Percentiles rank a stretch among this genome's conserved stretches.
phyloP scores from a whole-genome alignment of 495 filamentous ascomycete genomes.

The Talaromyces liani region DNA sequence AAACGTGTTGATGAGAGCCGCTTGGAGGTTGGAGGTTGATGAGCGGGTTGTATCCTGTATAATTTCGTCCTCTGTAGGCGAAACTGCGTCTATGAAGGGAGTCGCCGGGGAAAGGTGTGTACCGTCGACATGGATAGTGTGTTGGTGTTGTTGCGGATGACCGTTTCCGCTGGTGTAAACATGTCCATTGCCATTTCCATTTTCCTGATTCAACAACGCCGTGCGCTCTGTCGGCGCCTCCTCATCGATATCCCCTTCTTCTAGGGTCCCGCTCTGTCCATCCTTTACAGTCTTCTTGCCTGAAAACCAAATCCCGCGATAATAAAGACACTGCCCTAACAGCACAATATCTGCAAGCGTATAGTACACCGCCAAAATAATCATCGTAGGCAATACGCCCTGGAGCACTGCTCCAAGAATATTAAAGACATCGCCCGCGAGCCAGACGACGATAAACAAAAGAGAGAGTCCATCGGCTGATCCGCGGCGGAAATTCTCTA shows the following conservation, averaged over 20 bases:
- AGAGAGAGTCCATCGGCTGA: conserved; percentile 87
- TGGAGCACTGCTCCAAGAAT: conserved; percentile 89
- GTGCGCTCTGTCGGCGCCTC: conserved; percentile 8
- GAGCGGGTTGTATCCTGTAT: conserved; percentile 15
- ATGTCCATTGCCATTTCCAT: neutral
- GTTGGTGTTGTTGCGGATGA: conserved; percentile 15
- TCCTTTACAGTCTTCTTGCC: conserved; percentile 33
- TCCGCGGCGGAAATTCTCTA: conserved; percentile 83
- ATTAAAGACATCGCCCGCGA: conserved; percentile 93
- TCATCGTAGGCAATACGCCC: conserved; percentile 92
- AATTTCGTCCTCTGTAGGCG: conserved; percentile 13
- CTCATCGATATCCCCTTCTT: neutral
- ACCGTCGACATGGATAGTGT: conserved; percentile 36
- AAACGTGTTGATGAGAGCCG: conserved; percentile 60
- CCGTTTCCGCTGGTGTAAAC: neutral
- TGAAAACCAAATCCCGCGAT: conserved; percentile 69
- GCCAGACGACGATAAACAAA: conserved; percentile 84
- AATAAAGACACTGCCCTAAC: conserved; percentile 86
- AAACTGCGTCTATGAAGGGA: conserved; percentile 48
- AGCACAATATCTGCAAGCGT: conserved; percentile 89
- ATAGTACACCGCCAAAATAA: conserved; percentile 91
- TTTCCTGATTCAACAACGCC: conserved; percentile 12
- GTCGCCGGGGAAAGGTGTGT: conserved; percentile 76
- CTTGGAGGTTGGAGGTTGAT: conserved; percentile 43
- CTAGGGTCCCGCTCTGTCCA: neutral